phyloP scores from a whole-genome alignment of 805 yeast genomes.

The Scheffersomyces coipomensis region DNA sequence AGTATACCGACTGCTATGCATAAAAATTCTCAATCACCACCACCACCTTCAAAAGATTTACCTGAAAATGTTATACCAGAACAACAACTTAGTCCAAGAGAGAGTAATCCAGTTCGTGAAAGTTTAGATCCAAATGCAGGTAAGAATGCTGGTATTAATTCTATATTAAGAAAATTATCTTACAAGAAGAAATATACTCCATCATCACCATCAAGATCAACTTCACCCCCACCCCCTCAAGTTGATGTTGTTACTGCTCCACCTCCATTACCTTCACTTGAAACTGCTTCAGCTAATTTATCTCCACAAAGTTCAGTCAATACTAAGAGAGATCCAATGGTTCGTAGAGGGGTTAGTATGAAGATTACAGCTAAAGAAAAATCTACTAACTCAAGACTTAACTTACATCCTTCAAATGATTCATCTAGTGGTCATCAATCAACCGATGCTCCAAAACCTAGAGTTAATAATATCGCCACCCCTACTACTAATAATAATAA shows the following conservation, averaged over 20 bases:
- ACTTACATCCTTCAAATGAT: conserved; percentile 7
- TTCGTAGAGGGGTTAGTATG: conserved; percentile 62
- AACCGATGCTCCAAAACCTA: conserved; percentile 6
- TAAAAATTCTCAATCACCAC: conserved; percentile 10
- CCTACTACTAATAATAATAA: conserved; percentile 1
- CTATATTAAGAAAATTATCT: conserved; percentile 36
- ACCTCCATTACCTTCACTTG: conserved; percentile 8
- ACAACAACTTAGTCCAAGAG: conserved; percentile 29
- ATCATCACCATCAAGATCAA: conserved; percentile 10
- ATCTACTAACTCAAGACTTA: conserved; percentile 13
- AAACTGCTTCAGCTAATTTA: conserved; percentile 9
- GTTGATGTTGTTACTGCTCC: conserved; percentile 2
- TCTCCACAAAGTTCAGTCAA: conserved; percentile 10
- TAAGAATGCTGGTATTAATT: conserved; percentile 28
- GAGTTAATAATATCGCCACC: conserved; percentile 3
- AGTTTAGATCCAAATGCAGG: conserved; percentile 34
- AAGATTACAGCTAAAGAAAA: conserved; percentile 59
- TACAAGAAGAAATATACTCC: conserved; percentile 23
- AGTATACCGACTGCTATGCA: conserved; percentile 13
- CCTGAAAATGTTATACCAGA: conserved; percentile 16
- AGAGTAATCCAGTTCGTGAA: conserved; percentile 17
- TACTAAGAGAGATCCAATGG: conserved; percentile 36
- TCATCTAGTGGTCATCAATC: not conserved
- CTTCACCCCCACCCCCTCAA: conserved; percentile 1
- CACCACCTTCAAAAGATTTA: conserved; percentile 6